phyloP scores from a whole-genome alignment of 2,329 filamentous ascomycete species.

The Cucurbitaria berberidis region DNA sequence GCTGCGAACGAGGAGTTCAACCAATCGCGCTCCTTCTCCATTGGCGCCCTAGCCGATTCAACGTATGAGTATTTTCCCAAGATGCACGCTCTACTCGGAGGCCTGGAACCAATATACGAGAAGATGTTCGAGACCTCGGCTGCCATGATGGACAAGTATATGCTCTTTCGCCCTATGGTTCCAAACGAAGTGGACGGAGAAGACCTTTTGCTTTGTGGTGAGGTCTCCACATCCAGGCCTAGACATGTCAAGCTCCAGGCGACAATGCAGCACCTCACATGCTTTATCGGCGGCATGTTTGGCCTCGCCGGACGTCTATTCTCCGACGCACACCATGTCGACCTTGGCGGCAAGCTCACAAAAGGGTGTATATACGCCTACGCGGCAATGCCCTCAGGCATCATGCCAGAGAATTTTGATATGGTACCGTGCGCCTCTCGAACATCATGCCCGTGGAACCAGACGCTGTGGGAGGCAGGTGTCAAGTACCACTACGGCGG shows the following conservation, averaged over 20 bases:
- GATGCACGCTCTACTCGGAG: conserved; percentile 45
- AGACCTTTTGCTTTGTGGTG: conserved; percentile 43
- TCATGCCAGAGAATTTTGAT: conserved; percentile 66
- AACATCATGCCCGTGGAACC: conserved; percentile 59
- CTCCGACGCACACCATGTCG: conserved; percentile 58
- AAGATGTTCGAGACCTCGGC: conserved; percentile 63
- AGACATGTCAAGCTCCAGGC: conserved; percentile 44
- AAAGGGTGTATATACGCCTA: conserved; percentile 69
- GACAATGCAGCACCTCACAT: conserved; percentile 64
- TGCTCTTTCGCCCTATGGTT: conserved; percentile 56
- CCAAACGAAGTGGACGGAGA: conserved; percentile 32
- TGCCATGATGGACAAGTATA: conserved; percentile 53
- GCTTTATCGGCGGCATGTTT: conserved; percentile 68
- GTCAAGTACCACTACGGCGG: conserved; percentile 32
- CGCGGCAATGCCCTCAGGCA: conserved; percentile 59
- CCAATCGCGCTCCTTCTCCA: conserved; percentile 37
- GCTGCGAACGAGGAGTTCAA: conserved; percentile 37
- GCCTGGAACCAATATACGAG: conserved; percentile 54
- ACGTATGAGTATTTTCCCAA: conserved; percentile 49
- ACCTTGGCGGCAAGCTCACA: conserved; percentile 63
- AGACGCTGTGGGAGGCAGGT: conserved; percentile 56
- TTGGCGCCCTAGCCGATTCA: conserved; percentile 48
- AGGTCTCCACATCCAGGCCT: conserved; percentile 35
- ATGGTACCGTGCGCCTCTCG: conserved; percentile 56
- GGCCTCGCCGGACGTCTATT: conserved; percentile 65